Evolutionary conservation across 2,329 filamentous ascomycete species (phyloP), one percentile per base, ranked within the genome.

Genomic region (Emericellopsis atlantica): DNA sequence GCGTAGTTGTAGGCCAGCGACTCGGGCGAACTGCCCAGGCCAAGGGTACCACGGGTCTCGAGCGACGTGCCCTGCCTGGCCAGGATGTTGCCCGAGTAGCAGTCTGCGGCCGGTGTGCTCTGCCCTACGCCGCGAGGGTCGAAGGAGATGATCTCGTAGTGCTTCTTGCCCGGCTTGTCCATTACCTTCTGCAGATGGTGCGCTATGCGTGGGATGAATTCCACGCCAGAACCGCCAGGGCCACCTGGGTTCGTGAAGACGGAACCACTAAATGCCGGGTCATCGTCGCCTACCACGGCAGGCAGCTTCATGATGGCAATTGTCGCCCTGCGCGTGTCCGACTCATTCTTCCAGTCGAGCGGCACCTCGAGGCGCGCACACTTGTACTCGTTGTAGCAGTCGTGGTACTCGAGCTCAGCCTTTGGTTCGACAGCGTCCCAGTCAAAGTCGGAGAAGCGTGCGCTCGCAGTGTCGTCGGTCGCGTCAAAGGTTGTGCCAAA

Each of bases 221-320:
- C 31, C 3, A 66, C 55, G 8, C 67, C 66, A 1, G 61, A 63
- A 16, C 53, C 59, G 23, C 66, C 62, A 0, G 66, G 66, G 0
- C 67, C 67, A 34, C 67, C 67, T 0, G 65, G 66, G 52, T 69
- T 69, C 37, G 52, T 49, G 46, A 70, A 54, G 34, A 69, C 52
- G 37, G 65, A 54, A 15, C 67, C 67, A 32, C 56, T 64, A 40
- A 62, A 69, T 31, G 53, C 44, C 4, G 60, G 53, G 42, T 65
- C 57, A n/a, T 49, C 32, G 18, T 59, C 53, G 8, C 55, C 42
- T 4, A 69, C 66, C 2, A 44, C 44, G 22, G 65, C 65, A 0
- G 64, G 62, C 8, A 61, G 54, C 43, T 59, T 61, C 37, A 62
- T 51, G 43, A 70, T 55, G 42, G 66, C 65, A 29, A 71, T 50